Evolutionary conservation across 163 green algal species (phyloP).

Genomic region (Scenedesmus sp.): DNA sequence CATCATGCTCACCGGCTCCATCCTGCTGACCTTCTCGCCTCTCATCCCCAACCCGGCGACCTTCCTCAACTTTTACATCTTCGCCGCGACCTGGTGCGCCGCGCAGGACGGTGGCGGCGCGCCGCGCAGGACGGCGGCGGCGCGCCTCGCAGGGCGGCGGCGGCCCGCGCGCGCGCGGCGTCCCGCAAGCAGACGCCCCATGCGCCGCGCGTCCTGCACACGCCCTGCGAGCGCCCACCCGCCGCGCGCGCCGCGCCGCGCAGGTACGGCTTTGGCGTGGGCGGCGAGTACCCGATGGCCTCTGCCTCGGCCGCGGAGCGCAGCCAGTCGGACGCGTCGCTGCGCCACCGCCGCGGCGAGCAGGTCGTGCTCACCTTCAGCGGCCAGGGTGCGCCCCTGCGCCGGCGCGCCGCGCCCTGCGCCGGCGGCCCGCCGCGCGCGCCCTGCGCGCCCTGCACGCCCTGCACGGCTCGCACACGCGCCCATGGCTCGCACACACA

Average conservation of each 20-base stretch:
- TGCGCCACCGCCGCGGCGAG: conserved; percentile 51
- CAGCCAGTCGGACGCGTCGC: conserved; percentile 54
- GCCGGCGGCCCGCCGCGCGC: not conserved
- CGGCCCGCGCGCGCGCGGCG: too few species aligned
- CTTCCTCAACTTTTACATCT: conserved; percentile 58
- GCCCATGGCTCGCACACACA: too few species aligned
- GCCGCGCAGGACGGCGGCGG: too few species aligned
- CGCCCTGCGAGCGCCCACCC: too few species aligned
- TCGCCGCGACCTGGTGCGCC: conserved; percentile 43
- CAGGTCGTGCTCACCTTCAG: conserved; percentile 68
- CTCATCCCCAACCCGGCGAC: conserved; percentile 31
- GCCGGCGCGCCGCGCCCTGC: not conserved
- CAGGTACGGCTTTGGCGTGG: conserved; percentile 58
- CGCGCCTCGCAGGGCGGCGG: too few species aligned
- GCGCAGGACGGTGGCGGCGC: too few species aligned
- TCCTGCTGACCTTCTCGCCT: conserved; percentile 51
- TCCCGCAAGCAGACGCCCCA: too few species aligned
- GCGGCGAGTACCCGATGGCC: conserved; percentile 72
- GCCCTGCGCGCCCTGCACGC: not conserved
- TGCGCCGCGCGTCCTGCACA: too few species aligned
- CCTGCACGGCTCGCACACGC: not conserved
- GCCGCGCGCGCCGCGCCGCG: not conserved
- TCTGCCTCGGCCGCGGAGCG: conserved; percentile 68
- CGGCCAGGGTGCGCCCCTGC: conserved; percentile 38
- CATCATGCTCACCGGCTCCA: conserved; percentile 68